A percentile compares a stretch with the other conserved stretches of the same genome.
These are phyloP conservation scores for Venturia effusa DNA, from an alignment of 2,329 filamentous ascomycete genomes.

Conservation along the genomic window DNA sequence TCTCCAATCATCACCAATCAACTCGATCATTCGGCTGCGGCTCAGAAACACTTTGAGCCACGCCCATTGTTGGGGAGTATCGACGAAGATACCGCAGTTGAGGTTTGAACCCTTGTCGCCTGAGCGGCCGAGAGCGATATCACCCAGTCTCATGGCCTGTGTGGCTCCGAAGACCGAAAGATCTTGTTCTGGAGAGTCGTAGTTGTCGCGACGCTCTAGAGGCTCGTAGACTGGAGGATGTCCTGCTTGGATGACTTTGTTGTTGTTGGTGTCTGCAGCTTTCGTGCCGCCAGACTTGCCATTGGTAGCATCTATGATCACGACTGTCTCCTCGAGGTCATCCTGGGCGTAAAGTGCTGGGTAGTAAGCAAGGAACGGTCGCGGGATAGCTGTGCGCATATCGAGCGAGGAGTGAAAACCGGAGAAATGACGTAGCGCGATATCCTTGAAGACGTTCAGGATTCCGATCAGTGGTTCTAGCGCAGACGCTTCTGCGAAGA, in stretches of 20 bases:
- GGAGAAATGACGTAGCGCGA: conserved; percentile 35
- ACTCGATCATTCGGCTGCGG: conserved; percentile 16
- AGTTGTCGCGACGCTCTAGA: conserved; percentile 21
- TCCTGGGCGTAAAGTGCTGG: conserved; percentile 29
- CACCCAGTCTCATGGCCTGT: conserved; percentile 7
- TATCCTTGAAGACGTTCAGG: conserved; percentile 21
- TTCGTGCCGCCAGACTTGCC: conserved; percentile 20
- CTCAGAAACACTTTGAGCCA: conserved; percentile 24
- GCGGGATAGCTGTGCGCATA: conserved; percentile 28
- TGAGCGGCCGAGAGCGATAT: conserved; percentile 10
- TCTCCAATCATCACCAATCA: conserved; percentile 21
- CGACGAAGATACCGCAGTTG: conserved; percentile 27
- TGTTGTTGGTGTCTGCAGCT: conserved; percentile 8
- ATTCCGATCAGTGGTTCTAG: conserved; percentile 20
- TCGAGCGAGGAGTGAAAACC: conserved; percentile 34
- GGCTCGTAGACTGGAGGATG: conserved; percentile 21
- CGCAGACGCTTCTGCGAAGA: conserved; percentile 14
- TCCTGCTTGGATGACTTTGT: conserved; percentile 14
- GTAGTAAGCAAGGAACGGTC: conserved; percentile 33
- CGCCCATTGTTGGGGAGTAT: conserved; percentile 22
- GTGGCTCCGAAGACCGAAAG: conserved; percentile 7
- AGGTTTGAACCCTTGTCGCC: conserved; percentile 27
- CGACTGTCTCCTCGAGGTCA: conserved; percentile 19
- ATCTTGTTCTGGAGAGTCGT: conserved; percentile 8
- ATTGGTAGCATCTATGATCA: conserved; percentile 21